Conservation (phyloP, 345 rosid genomes). For the Bretschneidera sinensis region DNA sequence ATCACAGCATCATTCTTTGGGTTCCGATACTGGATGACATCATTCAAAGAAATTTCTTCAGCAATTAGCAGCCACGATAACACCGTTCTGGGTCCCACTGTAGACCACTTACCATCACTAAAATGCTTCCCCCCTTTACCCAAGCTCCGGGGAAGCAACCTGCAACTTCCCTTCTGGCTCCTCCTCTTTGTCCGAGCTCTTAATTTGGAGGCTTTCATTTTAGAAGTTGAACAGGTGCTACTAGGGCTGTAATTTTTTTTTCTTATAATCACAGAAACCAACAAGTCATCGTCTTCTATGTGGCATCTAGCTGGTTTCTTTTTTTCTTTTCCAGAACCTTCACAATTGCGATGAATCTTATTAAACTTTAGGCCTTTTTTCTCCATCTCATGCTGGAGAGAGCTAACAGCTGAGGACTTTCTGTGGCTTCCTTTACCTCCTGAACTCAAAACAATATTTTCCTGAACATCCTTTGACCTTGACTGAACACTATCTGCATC, state of each 20-base stretch:
- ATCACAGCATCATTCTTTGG: constrained; percentile 53
- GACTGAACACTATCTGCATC: constrained; percentile 19
- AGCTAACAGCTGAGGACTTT: constrained; percentile 18
- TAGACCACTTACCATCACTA: constrained; percentile 40
- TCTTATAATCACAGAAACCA: constrained; percentile 54
- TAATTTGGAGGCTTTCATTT: constrained; percentile 39
- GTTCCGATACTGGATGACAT: constrained; percentile 71
- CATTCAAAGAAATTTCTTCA: constrained; percentile 55
- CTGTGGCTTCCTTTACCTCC: constrained; percentile 13
- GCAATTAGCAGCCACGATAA: constrained; percentile 70
- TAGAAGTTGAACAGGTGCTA: constrained; percentile 36
- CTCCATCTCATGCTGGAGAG: constrained; percentile 22
- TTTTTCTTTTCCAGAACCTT: constrained; percentile 29
- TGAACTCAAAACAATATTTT: constrained; percentile 5
- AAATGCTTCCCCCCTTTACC: constrained; percentile 41
- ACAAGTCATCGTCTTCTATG: constrained; percentile 58
- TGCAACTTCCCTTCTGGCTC: constrained; percentile 51
- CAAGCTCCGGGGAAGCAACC: constrained; percentile 55
- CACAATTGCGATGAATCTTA: constrained; percentile 24
- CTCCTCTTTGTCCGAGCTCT: constrained; percentile 44
- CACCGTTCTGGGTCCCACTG: constrained; percentile 56
- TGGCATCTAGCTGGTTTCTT: constrained; percentile 42
- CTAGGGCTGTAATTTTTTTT: constrained; percentile 36
- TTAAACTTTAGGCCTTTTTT: constrained; percentile 30
- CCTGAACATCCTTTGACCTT: constrained; percentile 30